Base-by-base conservation (phyloP, 1,284 basidiomycete species). In the Sporisorium exsertum region DNA sequence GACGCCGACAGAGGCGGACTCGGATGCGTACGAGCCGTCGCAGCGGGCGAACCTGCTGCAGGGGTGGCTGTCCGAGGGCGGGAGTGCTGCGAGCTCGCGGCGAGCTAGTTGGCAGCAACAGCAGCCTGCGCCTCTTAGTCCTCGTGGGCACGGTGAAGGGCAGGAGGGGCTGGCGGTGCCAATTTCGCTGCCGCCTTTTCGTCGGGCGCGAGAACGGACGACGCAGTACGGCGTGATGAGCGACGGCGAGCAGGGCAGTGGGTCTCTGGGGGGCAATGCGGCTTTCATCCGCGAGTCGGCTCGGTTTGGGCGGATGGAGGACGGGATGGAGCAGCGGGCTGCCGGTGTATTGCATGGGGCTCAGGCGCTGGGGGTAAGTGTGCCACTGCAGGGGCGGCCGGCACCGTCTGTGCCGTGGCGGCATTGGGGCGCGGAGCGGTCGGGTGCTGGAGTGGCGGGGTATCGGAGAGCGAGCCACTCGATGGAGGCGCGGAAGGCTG, bases 211-310 rank as follows among this genome's bases (percentile, higher is more conserved):
- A 6, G 73, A 71, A 12, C 53, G 73, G 3, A 58, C 68, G 15
- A 33, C 61, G 15, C 57, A 52, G 10, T 37, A 37, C 4, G 58
- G 58, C 4, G 50, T 67, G 32, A 65, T 35, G 26, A 76, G 73
- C 42, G 73, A 71, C 16, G 73, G 56, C 37, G 73, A 71, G 51
- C 61, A 64, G 7, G 57, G 42, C 20, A 65, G 65, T 24, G 42
- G 69, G 27, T 69, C 65, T 10, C 33, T 73, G 2, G 61, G 65
- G 10, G 71, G 71, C 26, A 74, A 74, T 53, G 71, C 66, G 6
- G 71, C 71, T 2, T 74, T 74, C 58, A 74, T 74, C 8, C 66
- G 58, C n/a, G 65, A 69, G 29, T 68, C 65, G 12, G 71, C 65
- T 40, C 59, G 64, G 3, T 33, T 57, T 6, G 55, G 58, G 0